Percentiles rank a stretch among this genome's conserved stretches.
Conservation (phyloP, 768 basidiomycete species). For the Lactarius sp. region DNA sequence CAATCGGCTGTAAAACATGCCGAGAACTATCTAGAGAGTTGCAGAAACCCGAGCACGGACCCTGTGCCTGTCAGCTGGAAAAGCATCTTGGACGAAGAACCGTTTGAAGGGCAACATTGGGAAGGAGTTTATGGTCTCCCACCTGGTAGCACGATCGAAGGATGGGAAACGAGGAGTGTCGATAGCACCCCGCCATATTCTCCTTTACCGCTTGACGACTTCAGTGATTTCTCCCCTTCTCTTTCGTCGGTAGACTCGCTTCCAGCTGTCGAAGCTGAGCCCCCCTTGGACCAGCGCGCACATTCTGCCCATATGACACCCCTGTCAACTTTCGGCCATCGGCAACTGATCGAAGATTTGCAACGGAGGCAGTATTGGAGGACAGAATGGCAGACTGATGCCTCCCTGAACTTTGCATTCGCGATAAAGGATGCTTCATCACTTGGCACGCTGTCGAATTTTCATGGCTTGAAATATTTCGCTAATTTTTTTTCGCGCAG, state of each 20-base stretch:
- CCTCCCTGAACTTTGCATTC: conserved; percentile 42
- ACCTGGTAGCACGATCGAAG: conserved; percentile 42
- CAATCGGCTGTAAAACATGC: conserved; percentile 47
- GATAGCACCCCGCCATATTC: conserved; percentile 67
- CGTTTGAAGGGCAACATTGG: conserved; percentile 85
- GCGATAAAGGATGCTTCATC: conserved; percentile 69
- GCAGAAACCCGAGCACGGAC: conserved; percentile 40
- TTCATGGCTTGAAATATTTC: background rate
- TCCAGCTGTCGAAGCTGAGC: background rate
- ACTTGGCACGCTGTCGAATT: conserved; percentile 43
- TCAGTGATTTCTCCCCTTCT: conserved; percentile 18
- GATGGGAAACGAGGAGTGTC: conserved; percentile 43
- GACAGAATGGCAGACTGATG: conserved; percentile 53
- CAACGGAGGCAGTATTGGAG: conserved; percentile 71
- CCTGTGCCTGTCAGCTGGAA: conserved; percentile 59
- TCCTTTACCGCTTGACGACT: conserved; percentile 39
- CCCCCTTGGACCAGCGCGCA: background rate
- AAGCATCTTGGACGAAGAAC: conserved; percentile 75
- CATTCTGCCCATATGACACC: background rate
- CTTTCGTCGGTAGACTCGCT: conserved; percentile 25
- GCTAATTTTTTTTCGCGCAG: conserved; percentile 30
- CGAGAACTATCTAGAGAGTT: conserved; percentile 45
- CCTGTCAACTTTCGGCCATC: conserved; percentile 35
- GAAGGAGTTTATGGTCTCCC: conserved; percentile 60
- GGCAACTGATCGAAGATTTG: conserved; percentile 58